A percentile compares a stretch with the other conserved stretches of the same genome.
phyloP scores from a whole-genome alignment of 345 rosid species.

The Physaria fendleri region DNA sequence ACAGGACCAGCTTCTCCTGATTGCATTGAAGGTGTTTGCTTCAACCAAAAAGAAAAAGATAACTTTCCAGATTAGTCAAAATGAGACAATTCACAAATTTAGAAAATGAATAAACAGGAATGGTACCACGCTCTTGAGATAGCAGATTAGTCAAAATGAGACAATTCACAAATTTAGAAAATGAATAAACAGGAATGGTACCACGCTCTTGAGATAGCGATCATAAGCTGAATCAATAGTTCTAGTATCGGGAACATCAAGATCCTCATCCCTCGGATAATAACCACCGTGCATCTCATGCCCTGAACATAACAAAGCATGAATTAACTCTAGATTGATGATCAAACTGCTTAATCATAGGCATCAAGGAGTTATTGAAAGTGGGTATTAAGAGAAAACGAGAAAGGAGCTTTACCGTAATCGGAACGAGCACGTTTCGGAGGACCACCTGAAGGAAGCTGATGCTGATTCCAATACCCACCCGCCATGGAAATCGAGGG shows the following conservation, averaged over 20 bases:
- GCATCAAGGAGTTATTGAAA: too few species aligned
- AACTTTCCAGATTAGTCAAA: conserved; percentile 11
- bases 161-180: not conserved
- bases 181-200: conserved; percentile 16
- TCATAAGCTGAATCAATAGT: conserved; percentile 77
- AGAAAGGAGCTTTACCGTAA: too few species aligned
- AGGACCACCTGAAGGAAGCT: too few species aligned
- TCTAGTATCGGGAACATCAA: conserved; percentile 48
- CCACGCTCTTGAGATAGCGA: conserved; percentile 56
- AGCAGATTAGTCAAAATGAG: too few species aligned
- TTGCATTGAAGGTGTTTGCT: conserved; percentile 57
- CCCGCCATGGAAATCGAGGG: too few species aligned
- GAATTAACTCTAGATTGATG: too few species aligned
- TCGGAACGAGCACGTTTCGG: too few species aligned
- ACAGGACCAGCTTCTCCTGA: conserved; percentile 51
- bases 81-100: not conserved
- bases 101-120: not conserved
- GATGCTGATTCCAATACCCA: too few species aligned
- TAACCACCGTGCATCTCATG: too few species aligned
- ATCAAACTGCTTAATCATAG: too few species aligned
- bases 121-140: conserved; percentile 56
- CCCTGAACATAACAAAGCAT: too few species aligned
- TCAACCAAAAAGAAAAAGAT: conserved; percentile 32
- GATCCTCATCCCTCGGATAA: conserved; percentile 71
- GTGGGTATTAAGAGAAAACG: too few species aligned